Conservation (phyloP, 768 basidiomycete species). For the Cystobasidium onofrii region DNA sequence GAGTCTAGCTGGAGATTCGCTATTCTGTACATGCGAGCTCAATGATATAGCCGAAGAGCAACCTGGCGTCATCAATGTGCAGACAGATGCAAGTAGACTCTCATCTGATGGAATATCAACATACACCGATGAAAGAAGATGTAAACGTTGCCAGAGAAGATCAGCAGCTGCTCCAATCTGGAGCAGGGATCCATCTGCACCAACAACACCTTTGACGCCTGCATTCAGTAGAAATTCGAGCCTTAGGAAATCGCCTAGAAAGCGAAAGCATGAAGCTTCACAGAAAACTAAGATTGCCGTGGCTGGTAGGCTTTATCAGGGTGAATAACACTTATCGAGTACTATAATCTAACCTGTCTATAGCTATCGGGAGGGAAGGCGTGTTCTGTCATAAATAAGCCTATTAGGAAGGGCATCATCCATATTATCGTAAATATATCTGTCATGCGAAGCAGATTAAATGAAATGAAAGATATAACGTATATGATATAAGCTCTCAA, state of each 20-base stretch:
- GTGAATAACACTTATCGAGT: background rate
- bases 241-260: background rate
- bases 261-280: background rate
- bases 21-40: constrained; percentile 26
- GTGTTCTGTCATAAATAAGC: no score
- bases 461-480: no score
- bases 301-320: constrained; percentile 23
- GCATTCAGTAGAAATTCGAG: constrained; percentile 3
- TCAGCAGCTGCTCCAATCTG: background rate
- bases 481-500: no score
- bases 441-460: no score
- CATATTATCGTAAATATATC: no score
- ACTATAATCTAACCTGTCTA: background rate
- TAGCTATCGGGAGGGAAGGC: background rate
- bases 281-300: background rate
- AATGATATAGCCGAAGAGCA: constrained; percentile 22
- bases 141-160: background rate
- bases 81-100: background rate
- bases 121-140: background rate
- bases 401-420: no score
- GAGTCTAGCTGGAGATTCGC: constrained; percentile 9
- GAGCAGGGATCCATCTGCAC: background rate
- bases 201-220: background rate
- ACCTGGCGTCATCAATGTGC: background rate
- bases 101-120: background rate